Base-by-base conservation (phyloP, 352 stramenopile genomes). In the Blastocystis hominis region DNA sequence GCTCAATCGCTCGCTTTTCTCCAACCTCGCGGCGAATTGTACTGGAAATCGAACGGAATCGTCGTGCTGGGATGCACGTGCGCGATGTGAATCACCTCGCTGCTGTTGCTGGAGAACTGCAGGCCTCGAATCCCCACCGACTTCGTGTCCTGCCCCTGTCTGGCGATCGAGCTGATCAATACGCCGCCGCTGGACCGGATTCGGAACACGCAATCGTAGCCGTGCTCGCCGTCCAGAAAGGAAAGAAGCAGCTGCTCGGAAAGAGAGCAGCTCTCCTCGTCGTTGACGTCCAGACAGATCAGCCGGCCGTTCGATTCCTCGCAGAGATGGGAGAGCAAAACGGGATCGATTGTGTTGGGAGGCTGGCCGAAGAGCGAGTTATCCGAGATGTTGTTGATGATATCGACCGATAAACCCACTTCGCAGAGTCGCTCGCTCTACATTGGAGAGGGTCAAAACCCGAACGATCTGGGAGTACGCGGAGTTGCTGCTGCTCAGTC, bases 41-140 rank as follows among this genome's bases (percentile, higher is more conserved):
- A 84, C 34, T 66, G 72, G 20, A 64, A 84, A 46, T 84, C 72
- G 42, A 84, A 84, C 6, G 72, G 47, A 64, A 84, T 66, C 34
- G 46, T 30, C 2, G 72, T 47, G 47, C 56, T 46, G 0, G 72
- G 20, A 30, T 84, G 50, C 34, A 84, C 15, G n/a, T 24, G 24
- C 0, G 72, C 17, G 10, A 84, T 34, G 20, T 68, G 72, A 84
- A 56, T 64, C 3, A 84, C 54, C 0, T 15, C 15, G n/a, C 72
- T 84, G 24, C 47, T 68, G 56, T 84, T 84, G 38, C 72, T 84
- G 4, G 72, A 40, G 24, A 84, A 84, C 50, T 84, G 72, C 24
- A 84, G 44, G 2, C 72, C 72, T 24, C 50, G 72, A 68, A 84
- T 66, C 20, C 70, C 70, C 17, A 80, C 55, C 24, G 24, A 20